Evolutionary conservation across 208 protist species (phyloP), one percentile per base, ranked within the genome.

Genomic region (Giardia muris): DNA sequence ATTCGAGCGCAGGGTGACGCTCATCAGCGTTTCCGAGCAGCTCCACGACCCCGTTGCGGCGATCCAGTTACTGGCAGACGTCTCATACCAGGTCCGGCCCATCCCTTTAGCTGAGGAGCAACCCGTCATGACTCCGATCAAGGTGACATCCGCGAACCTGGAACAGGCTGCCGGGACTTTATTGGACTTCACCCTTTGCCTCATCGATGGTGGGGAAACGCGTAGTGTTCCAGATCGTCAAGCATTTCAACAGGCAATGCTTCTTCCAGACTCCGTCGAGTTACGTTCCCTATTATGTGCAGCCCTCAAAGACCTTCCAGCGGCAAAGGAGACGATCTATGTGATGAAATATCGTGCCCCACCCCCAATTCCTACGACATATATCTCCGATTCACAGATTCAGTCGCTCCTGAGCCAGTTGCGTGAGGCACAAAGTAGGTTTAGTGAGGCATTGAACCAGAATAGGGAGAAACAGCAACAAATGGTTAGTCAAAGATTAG

Each of bases 341-440:
- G 1, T 90, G 2, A 30, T 46, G 2, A 2, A 47, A 10, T 90
- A 43, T 46, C 46, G 48, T 22, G 0, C 1, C 0, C 44, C 2
- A 4, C 2, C 45, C 4, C n/a, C 48, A 47, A 90, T 90, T 47
- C 87, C 87, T 47, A 1, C n/a, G 2, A 46, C 46, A 4, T 47
- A 47, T 47, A 4, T 47, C 4, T 44, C 42, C n/a, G 10, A 90
- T 2, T 22, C n/a, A 0, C 2, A 90, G 10, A 90, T 90, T 19
- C 44, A 90, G 87, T 43, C n/a, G 87, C 43, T 47, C n/a, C 44
- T 90, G 45, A 43, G 0, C 2, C 44, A 90, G 43, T 47, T 90
- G n/a, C n/a, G 87, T 39, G 87, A 22, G 48, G 87, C 87, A 67
- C 44, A 90, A 47, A 2, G 43, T 47, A 90, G 45, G 45, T 90